Evolutionary conservation across 176 grass and related monocot species (phyloP).

Genomic region (Echinochloa phyllopogon): DNA sequence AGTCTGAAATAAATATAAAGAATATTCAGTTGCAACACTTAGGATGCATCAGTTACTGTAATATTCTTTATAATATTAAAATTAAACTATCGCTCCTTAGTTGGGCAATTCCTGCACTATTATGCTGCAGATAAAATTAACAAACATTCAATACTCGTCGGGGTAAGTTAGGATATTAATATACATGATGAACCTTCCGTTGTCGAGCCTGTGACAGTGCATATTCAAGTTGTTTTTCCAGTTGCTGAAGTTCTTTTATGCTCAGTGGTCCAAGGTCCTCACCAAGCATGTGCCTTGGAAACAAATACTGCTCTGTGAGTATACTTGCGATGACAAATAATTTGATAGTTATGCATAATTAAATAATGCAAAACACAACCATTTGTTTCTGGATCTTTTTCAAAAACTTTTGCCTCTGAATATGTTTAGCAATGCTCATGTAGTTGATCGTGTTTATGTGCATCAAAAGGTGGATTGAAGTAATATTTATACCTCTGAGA

Average conservation of each 20-base stretch:
- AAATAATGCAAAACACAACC: not conserved
- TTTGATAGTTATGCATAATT: not conserved
- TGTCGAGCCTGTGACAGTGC: conserved; percentile 65
- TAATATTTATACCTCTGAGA: conserved; percentile 59
- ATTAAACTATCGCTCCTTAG: not conserved
- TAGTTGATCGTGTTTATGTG: not conserved
- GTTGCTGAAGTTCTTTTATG: conserved; percentile 72
- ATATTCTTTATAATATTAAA: not conserved
- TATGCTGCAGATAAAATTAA: not conserved
- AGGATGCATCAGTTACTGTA: not conserved
- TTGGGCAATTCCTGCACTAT: not conserved
- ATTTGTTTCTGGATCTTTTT: not conserved
- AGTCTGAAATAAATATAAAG: conserved; percentile 49
- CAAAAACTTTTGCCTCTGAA: not conserved
- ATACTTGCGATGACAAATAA: not conserved
- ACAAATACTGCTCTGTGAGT: not conserved
- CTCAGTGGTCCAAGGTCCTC: conserved; percentile 74
- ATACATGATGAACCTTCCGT: conserved; percentile 50
- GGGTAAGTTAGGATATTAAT: not conserved
- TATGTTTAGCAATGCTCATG: not conserved
- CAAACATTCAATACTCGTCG: not conserved
- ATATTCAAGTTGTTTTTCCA: conserved; percentile 78
- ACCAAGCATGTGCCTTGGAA: conserved; percentile 68
- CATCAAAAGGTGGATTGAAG: not conserved
- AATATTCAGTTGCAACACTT: not conserved